Percentiles rank a stretch among this genome's conserved stretches.
These are phyloP conservation scores for Dictyostelium intermedium DNA, from an alignment of 78 protist species.

Conservation along the genomic window DNA sequence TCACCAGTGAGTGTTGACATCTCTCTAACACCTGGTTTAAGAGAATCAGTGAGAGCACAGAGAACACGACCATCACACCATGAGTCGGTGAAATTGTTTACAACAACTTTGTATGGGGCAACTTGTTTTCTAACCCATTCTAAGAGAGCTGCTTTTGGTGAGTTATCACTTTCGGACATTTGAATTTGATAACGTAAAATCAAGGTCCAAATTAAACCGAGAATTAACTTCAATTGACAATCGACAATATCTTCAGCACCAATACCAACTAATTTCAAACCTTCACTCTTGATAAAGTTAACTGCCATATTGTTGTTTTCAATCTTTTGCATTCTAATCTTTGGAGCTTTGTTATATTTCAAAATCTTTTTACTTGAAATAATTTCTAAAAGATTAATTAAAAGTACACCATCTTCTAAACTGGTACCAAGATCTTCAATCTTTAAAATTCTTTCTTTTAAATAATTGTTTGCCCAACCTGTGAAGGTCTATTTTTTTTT, in stretches of 20 bases:
- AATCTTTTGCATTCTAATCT: slow-evolving; percentile 81
- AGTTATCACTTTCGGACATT: slow-evolving; percentile 62
- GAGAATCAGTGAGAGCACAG: slow-evolving; percentile 78
- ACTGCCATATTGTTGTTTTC: slow-evolving; percentile 82
- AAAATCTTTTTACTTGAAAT: slow-evolving; percentile 84
- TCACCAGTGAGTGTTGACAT: slow-evolving; percentile 45
- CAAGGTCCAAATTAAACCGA: slow-evolving; percentile 90
- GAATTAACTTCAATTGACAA: slow-evolving; percentile 83
- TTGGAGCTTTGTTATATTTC: slow-evolving; percentile 68
- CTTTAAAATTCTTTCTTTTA: slow-evolving; percentile 82
- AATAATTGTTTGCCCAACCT: slow-evolving; percentile 91
- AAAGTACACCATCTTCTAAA: slow-evolving; percentile 85
- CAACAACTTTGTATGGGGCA: slow-evolving; percentile 54
- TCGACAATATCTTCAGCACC: slow-evolving; percentile 89
- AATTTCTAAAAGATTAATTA: slow-evolving; percentile 88
- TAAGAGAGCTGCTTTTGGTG: slow-evolving; percentile 84
- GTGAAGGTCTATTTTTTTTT: slow-evolving; percentile 85
- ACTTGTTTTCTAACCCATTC: slow-evolving; percentile 85
- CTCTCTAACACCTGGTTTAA: slow-evolving; percentile 63
- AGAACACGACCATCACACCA: slow-evolving; percentile 85
- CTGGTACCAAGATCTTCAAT: slow-evolving; percentile 84
- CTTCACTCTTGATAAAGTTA: slow-evolving; percentile 71
- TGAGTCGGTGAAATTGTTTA: slow-evolving; percentile 75
- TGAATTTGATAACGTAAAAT: slow-evolving; percentile 89
- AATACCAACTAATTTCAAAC: slow-evolving; percentile 85